Evolutionary conservation across 352 stramenopile genomes (phyloP), one percentile per base, ranked within the genome.

Genomic region (Hyaloperonospora arabidopsidis): DNA sequence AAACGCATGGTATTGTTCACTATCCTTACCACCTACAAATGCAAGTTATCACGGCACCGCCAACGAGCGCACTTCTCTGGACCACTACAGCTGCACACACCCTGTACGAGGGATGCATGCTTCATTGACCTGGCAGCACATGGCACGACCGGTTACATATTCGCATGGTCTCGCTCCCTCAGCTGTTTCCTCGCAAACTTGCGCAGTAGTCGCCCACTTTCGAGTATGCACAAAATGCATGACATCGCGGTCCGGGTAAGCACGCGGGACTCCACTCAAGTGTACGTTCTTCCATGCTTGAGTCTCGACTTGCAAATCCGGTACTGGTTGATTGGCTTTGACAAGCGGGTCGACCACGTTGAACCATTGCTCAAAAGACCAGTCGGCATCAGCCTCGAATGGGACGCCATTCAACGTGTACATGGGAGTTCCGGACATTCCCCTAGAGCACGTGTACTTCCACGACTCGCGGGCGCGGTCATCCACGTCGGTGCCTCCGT

Each of bases 341-440:
- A 76, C 68, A 1, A 76, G 58, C n/a, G 68, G 64, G 45, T 76
- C 68, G 45, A 76, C 59, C 6, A 76, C 54, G 41, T 87, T 72
- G 46, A 72, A 47, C 82, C 82, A 93, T 49, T 89, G 64, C 12
- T 84, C 72, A 19, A 82, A 67, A 17, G 54, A 74, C 82, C 82
- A 93, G 19, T 72, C 57, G n/a, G 82, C 67, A 47, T 76, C 82
- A 14, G 80, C 79, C 17, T 85, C 68, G 39, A 88, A 82, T 1
- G 79, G 79, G 17, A 90, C 79, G 46, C 81, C 79, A 25, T 93
- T 93, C 46, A 93, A 62, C 14, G 66, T 84, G 59, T 93, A 93
- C 61, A 87, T 63, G 13, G 82, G 82, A 15, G 79, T 93, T 13
- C 82, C 82, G 21, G 79, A 83, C 53, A 82, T 80, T 43, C 74